Base-by-base conservation (phyloP, 768 basidiomycete species). In the Boletus subcaerulescens region DNA sequence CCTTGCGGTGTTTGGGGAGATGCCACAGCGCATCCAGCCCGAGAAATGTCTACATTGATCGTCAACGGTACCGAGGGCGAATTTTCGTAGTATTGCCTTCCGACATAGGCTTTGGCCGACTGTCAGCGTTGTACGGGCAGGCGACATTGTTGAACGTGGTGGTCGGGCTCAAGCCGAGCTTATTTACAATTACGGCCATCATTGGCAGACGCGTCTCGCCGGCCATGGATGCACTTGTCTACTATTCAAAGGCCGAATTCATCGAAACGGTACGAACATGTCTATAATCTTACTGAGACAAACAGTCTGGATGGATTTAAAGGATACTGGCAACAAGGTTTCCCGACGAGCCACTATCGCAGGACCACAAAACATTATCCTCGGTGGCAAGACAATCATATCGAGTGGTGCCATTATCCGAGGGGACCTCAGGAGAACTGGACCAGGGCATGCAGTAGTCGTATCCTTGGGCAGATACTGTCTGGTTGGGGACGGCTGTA, bases 291-390 rank as follows among this genome's bases (percentile, higher is more conserved):
- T 24, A 4, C 13, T 20, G 33, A 9, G 45, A 48, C 15, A 53
- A 17, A 29, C 35, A 52, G 20, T 24, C 36, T 38, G 26, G 31
- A 48, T 47, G 46, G 51, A 65, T 54, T 40, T 20, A 56, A 70
- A 94, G 92, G 93, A 95, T 68, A 95, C 93, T 58, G 93, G 92
- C 43, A 96, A 98, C 77, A 96, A 96, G 72, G 95, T 98, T 42
- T 95, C 92, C 39, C 83, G 93, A 53, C 84, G 90, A 57, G 93
- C 93, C 17, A 88, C 86, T 26, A 97, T 98, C 65, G 85, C 88
- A 52, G 96, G 96, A 2, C 90, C 93, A 12, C 89, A 94, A 71
- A 98, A 97, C 70, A 99, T 98, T 69, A 93, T 98, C 58, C 85
- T 99, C 14, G 93, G 93, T 39, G 97, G 96, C 44, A 97, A 98